Evolutionary conservation across 208 protist genomes (phyloP).

Genomic region (Trypanosoma brucei): DNA sequence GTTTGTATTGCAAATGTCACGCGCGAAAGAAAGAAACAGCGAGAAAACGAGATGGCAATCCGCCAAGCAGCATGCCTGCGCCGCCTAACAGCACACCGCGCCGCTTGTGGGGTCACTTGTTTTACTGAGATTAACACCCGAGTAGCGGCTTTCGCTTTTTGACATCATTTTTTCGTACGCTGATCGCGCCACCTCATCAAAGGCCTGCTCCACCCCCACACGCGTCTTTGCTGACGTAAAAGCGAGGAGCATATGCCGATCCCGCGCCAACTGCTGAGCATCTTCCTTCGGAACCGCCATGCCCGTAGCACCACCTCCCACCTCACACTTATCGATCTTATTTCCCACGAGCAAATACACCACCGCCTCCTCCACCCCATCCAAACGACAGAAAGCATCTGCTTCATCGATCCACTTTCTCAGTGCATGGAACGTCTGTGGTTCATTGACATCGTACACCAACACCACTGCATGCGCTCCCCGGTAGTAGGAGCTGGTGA

Average conservation of each 20-base stretch:
- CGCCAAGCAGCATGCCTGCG: too few relatives aligned
- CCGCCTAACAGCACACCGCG: not conserved
- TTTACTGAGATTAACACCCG: not conserved
- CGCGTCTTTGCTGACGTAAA: constrained; percentile 76
- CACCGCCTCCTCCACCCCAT: constrained; percentile 21
- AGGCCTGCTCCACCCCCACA: constrained; percentile 68
- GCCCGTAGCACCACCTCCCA: constrained; percentile 12
- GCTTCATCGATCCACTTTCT: constrained; percentile 76
- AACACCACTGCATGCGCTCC: constrained; percentile 79
- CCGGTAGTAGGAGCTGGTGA: constrained; percentile 82
- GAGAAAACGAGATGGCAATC: too few relatives aligned
- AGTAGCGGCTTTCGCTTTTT: constrained; percentile 2
- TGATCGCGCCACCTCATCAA: constrained; percentile 69
- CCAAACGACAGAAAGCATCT: constrained; percentile 42
- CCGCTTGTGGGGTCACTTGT: not conserved
- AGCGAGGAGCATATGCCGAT: constrained; percentile 81
- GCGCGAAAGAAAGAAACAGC: too few relatives aligned
- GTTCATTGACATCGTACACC: constrained; percentile 87
- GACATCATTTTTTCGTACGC: constrained; percentile 53
- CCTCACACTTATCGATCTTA: constrained; percentile 62
- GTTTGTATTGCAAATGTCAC: too few relatives aligned
- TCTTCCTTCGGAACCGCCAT: constrained; percentile 49
- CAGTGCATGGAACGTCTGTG: constrained; percentile 64
- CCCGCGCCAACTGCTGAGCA: constrained; percentile 58
- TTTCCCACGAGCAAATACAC: constrained; percentile 84